Percentiles rank a stretch among this genome's conserved stretches.
Evolutionary conservation across 768 basidiomycete genomes (phyloP).

Genomic region (Lentinula edodes): DNA sequence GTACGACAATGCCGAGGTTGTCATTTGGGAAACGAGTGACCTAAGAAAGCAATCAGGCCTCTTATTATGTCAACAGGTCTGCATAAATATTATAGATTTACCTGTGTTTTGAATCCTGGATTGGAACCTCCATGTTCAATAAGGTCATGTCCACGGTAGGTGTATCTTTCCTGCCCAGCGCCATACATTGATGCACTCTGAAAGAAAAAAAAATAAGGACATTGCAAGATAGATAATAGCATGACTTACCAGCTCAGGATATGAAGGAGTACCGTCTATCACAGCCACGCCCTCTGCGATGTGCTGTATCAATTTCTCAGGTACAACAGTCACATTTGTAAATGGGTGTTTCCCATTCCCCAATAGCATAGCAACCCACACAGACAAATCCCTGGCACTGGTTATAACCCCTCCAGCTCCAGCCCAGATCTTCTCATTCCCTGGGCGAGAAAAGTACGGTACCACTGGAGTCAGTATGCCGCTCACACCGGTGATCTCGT

Average conservation of each 20-base stretch:
- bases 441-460: slow-evolving; percentile 34
- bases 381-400: slow-evolving; percentile 32
- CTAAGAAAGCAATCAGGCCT: slow-evolving; percentile 12
- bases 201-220: not conserved
- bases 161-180: slow-evolving; percentile 31
- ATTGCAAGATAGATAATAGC: slow-evolving; percentile 3
- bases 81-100: slow-evolving; percentile 1
- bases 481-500: slow-evolving; percentile 20
- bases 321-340: slow-evolving; percentile 31
- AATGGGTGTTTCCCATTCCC: slow-evolving; percentile 32
- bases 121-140: slow-evolving; percentile 39
- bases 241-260: slow-evolving; percentile 26
- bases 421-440: slow-evolving; percentile 33
- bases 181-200: slow-evolving; percentile 37
- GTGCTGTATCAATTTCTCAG: slow-evolving; percentile 28
- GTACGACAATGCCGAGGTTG: slow-evolving; percentile 30
- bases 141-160: slow-evolving; percentile 34
- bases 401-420: slow-evolving; percentile 36
- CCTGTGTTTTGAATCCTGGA: slow-evolving; percentile 28
- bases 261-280: slow-evolving; percentile 25
- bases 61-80: not conserved
- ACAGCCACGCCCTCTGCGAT: slow-evolving; percentile 30
- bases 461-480: slow-evolving; percentile 29
- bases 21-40: slow-evolving; percentile 30
- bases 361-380: slow-evolving; percentile 35